Base-by-base conservation (phyloP, 208 protist genomes). In the Acanthamoeba triangularis region DNA sequence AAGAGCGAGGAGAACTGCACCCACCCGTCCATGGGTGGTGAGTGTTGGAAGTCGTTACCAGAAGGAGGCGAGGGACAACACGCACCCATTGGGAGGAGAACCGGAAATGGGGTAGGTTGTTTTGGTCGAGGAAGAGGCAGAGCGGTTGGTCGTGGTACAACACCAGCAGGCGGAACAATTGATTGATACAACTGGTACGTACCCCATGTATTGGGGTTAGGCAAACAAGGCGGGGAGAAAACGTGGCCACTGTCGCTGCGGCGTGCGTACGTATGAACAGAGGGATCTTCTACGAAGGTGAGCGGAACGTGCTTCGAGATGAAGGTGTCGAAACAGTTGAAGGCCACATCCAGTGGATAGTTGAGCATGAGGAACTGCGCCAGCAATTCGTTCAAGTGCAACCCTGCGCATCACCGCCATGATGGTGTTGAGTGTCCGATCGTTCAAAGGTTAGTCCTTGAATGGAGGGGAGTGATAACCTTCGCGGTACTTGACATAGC, bases 111-210 rank as follows among this genome's bases (percentile, higher is more conserved):
- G 82, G 30, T 5, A 59, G 54, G 14, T 90, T 23, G 82, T 67
- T 65, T 47, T 90, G 82, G n/a, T 90, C 82, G 54, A 90, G 54
- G 82, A 47, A 65, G 82, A 59, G 47, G 52, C 82, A 63, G 1
- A 90, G 54, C 20, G 82, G 52, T 65, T 59, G 82, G 52, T 90
- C 82, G 33, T 90, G 82, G 28, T 90, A 90, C 82, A 90, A n/a
- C 82, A 90, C 47, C 82, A 90, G 37, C 25, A 90, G 33, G 54
- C 82, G 82, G 54, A 90, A 90, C 82, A 90, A 41, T 90, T 90
- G 82, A 37, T 90, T 90, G 33, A 65, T 65, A 90, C 82, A 90
- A 47, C 82, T 90, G 54, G 37, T 41, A 20, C 8, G 20, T 14
- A 13, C 49, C n/a, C 8, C 28, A 72, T 35, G n/a, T 8, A 0